Conservation (phyloP, 2,329 filamentous ascomycete species). For the Nemania diffusa region DNA sequence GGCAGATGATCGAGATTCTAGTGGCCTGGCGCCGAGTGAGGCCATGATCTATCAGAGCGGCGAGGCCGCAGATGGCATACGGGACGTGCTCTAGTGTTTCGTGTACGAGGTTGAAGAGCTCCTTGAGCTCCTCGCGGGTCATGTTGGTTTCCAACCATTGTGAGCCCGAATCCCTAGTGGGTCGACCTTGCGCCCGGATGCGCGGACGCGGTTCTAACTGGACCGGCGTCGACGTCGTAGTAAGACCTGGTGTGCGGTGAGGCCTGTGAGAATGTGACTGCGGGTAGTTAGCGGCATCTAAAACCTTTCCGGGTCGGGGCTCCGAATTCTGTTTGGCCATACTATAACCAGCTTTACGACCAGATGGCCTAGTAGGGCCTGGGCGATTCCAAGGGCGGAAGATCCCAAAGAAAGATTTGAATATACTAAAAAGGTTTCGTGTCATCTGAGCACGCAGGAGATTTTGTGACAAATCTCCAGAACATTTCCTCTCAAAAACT, state of each 20-base stretch:
- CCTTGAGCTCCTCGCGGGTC: conserved; percentile 46
- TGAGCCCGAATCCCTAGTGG: neutral
- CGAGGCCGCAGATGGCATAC: conserved; percentile 59
- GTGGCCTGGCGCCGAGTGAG: conserved; percentile 46
- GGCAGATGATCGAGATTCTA: conserved; percentile 56
- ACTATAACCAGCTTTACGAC: conserved; percentile 31
- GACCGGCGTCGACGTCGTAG: too few species aligned
- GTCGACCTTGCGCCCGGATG: too few species aligned
- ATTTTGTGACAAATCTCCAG: neutral
- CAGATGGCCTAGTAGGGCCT: neutral
- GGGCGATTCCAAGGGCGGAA: conserved; percentile 29
- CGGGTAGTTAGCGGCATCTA: too few species aligned
- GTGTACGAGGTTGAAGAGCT: conserved; percentile 56
- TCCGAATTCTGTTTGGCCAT: neutral
- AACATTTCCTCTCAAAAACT: neutral
- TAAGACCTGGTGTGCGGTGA: neutral
- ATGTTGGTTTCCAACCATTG: conserved; percentile 43
- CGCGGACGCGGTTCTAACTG: too few species aligned
- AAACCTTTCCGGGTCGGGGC: too few species aligned
- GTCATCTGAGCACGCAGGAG: neutral
- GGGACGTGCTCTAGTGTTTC: conserved; percentile 55
- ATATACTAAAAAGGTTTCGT: neutral
- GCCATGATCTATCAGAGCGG: conserved; percentile 59
- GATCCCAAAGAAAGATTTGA: conserved; percentile 21
- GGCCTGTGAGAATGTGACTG: too few species aligned